Evolutionary conservation across 768 basidiomycete genomes (phyloP).

Genomic region (Mycena rebaudengoi): DNA sequence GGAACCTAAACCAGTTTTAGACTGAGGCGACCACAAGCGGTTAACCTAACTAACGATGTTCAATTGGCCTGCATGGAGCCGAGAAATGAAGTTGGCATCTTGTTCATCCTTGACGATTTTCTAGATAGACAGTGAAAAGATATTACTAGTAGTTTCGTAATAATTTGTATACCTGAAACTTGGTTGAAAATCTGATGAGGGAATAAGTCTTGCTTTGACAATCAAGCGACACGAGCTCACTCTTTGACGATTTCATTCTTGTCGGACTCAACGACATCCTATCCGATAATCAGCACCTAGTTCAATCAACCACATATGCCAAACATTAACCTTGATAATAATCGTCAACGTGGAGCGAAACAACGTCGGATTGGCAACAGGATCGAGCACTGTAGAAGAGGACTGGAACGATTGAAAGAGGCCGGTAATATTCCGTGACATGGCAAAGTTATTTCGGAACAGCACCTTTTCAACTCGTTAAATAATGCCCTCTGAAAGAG

Average conservation of each 20-base stretch:
- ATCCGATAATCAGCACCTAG: neutral
- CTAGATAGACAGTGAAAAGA: conserved; percentile 32
- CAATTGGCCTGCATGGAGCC: conserved; percentile 62
- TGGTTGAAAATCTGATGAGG: conserved; percentile 57
- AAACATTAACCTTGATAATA: conserved; percentile 62
- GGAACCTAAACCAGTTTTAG: too few species aligned
- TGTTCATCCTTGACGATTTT: conserved; percentile 71
- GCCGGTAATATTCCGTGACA: conserved; percentile 66
- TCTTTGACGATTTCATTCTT: conserved; percentile 65
- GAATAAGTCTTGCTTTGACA: neutral
- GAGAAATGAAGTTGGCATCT: conserved; percentile 68
- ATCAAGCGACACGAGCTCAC: conserved; percentile 41
- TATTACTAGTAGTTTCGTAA: neutral
- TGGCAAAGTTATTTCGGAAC: conserved; percentile 72
- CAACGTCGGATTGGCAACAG: conserved; percentile 62
- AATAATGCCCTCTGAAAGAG: neutral
- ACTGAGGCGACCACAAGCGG: too few species aligned
- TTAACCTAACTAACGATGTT: too few species aligned
- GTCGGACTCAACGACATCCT: conserved; percentile 74
- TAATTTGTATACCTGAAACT: conserved; percentile 47
- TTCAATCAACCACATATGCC: neutral
- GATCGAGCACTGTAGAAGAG: conserved; percentile 65
- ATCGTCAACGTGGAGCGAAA: conserved; percentile 68
- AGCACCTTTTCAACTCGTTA: conserved; percentile 57
- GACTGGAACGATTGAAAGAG: conserved; percentile 71